Evolutionary conservation across 768 basidiomycete genomes (phyloP), one percentile per base, ranked within the genome.

Genomic region (Suillus discolor): DNA sequence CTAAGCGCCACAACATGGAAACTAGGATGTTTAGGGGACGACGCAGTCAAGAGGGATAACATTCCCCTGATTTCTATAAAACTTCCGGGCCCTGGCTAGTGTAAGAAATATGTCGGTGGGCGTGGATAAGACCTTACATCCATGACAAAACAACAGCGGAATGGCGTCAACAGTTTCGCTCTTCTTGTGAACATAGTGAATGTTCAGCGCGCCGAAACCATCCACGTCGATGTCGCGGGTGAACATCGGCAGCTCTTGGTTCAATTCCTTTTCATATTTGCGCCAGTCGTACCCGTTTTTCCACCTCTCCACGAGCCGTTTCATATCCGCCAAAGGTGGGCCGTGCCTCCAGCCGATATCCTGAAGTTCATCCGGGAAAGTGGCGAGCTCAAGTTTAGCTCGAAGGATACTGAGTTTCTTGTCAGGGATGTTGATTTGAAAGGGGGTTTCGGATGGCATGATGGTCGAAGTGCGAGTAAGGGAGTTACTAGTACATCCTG

Each of bases 121-220:
- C n/a, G 2, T 23, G 36, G 0, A 57, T 23, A 23, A 6, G 7
- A 57, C 55, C 6, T 57, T 57, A 80, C 87, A 89, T 49, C 88
- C 88, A 65, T 89, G 88, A 15, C 88, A 80, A 67, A 85, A 89
- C 34, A 89, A 74, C 20, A 90, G 71, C 1, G 88, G 87, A 36
- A 89, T 84, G 0, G 87, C 87, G n/a, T 76, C 73, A 1, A 66
- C 66, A 0, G 77, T 68, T 11, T 66, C 63, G 69, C 87, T 87
- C 72, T 76, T 81, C 73, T 85, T 78, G 71, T 89, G 87, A 13
- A 88, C 80, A 62, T 86, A 89, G 67, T 90, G 87, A 8, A 88
- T 81, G 65, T 84, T 82, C 51, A 87, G 74, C 5, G 77, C 71
- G 0, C 81, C 85, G 65, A 81, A 82, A 3, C 77, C 79, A 12